Evolutionary conservation across 1,139 yeast genomes (phyloP).

Genomic region (Protomyces pachydermus): DNA sequence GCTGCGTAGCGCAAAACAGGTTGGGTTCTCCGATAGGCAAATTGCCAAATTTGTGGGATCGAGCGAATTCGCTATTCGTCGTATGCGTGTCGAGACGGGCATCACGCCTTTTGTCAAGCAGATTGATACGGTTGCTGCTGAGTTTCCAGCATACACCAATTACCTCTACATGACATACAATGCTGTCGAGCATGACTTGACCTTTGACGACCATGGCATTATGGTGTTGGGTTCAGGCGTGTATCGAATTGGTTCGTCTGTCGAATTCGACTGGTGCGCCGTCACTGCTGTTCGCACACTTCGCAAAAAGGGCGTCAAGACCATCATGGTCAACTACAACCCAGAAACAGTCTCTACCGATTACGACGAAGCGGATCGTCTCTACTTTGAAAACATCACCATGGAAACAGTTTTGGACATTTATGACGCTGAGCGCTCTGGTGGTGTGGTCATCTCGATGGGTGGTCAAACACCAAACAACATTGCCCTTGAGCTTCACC

Average conservation of each 20-base stretch:
- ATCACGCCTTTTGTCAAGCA: constrained; percentile 91
- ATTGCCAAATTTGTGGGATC: constrained; percentile 85
- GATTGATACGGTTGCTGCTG: constrained; percentile 98
- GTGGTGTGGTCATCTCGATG: constrained; percentile 94
- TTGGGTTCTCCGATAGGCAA: constrained; percentile 96
- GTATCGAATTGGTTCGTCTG: constrained; percentile 90
- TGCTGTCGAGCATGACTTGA: constrained; percentile 82
- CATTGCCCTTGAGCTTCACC: constrained; percentile 87
- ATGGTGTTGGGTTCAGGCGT: constrained; percentile 94
- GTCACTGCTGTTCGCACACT: constrained; percentile 92
- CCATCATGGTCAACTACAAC: constrained; percentile 95
- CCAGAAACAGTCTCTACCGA: constrained; percentile 99
- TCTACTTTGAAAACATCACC: constrained; percentile 92
- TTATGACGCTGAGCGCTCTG: constrained; percentile 83
- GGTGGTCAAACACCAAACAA: constrained; percentile 99
- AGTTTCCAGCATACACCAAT: constrained; percentile 95
- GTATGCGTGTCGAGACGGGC: constrained; percentile 82
- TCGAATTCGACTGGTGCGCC: constrained; percentile 95
- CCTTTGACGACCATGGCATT: constrained; percentile 78
- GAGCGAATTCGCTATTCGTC: constrained; percentile 88
- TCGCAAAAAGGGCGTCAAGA: constrained; percentile 79
- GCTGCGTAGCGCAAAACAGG: constrained; percentile 85
- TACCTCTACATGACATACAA: constrained; percentile 93
- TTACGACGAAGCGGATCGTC: constrained; percentile 96
- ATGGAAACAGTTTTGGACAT: constrained; percentile 93